Evolutionary conservation across 2,329 filamentous ascomycete species (phyloP).

Genomic region (Colletotrichum sp.): DNA sequence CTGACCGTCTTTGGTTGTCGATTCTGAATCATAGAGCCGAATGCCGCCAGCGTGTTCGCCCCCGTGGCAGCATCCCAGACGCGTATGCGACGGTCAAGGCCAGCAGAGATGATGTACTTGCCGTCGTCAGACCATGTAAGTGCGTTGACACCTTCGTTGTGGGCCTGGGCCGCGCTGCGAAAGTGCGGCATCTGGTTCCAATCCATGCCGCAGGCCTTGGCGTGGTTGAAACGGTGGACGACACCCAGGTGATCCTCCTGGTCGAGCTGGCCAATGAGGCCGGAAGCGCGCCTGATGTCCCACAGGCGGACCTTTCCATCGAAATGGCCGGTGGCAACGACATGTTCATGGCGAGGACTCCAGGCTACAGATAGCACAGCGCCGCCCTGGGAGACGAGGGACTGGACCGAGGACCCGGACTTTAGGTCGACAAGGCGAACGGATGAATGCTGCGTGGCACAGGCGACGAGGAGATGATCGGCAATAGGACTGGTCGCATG

Average conservation of each 20-base stretch:
- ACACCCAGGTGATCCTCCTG: constrained; percentile 83
- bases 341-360: constrained; percentile 81
- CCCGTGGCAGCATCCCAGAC: constrained; percentile 86
- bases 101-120: constrained; percentile 76
- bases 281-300: constrained; percentile 83
- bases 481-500: constrained; percentile 80
- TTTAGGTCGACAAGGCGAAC: constrained; percentile 87
- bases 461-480: constrained; percentile 79
- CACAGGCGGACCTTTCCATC: constrained; percentile 87
- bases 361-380: constrained; percentile 75
- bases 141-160: constrained; percentile 83
- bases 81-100: constrained; percentile 82
- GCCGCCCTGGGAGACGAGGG: constrained; percentile 71
- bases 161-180: constrained; percentile 66
- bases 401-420: constrained; percentile 77
- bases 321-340: constrained; percentile 82
- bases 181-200: constrained; percentile 39
- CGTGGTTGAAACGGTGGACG: constrained; percentile 42
- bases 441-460: constrained; percentile 83
- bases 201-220: constrained; percentile 33
- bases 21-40: constrained; percentile 84
- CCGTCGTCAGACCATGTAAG: constrained; percentile 86
- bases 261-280: constrained; percentile 78
- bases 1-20: constrained; percentile 64
- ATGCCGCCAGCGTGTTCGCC: constrained; percentile 86